Percentiles rank a stretch among this genome's conserved stretches.
Conservation (phyloP, 2,329 filamentous ascomycete species). For the Bretziella fagacearum region DNA sequence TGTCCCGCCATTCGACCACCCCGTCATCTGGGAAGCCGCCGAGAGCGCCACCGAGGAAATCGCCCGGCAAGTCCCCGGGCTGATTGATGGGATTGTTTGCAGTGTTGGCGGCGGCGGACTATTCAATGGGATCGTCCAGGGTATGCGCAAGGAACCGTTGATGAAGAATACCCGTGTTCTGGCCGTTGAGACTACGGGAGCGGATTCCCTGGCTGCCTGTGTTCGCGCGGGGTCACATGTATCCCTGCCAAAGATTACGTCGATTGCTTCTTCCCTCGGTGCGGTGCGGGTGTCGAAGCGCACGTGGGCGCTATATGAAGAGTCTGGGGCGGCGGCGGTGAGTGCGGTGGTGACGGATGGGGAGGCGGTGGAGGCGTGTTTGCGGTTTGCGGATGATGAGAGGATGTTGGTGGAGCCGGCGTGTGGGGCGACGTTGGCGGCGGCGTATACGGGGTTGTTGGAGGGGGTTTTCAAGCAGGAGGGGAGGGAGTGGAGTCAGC, state of each 20-base stretch:
- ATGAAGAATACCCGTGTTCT: slow-evolving; percentile 33
- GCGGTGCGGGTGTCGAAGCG: slow-evolving; percentile 51
- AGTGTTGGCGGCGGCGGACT: slow-evolving; percentile 68
- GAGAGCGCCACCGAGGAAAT: slow-evolving; percentile 39
- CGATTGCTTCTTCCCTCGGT: slow-evolving; percentile 57
- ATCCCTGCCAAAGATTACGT: slow-evolving; percentile 54
- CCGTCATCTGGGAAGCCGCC: slow-evolving; percentile 50
- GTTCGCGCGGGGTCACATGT: slow-evolving; percentile 39
- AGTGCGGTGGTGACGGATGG: slow-evolving; percentile 29
- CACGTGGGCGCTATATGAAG: slow-evolving; percentile 47
- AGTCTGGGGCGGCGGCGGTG: slow-evolving; percentile 20
- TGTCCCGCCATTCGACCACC: slow-evolving; percentile 53
- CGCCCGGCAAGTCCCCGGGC: slow-evolving; percentile 23
- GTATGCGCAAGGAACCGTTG: slow-evolving; percentile 21
- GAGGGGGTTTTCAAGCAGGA: slow-evolving; percentile 42
- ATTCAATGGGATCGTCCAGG: slow-evolving; percentile 54
- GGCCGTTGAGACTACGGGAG: slow-evolving; percentile 60
- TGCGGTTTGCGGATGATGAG: slow-evolving; percentile 66
- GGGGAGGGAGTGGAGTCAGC: slow-evolving; percentile 43
- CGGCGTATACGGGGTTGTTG: slow-evolving; percentile 37
- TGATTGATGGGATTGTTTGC: slow-evolving; percentile 55
- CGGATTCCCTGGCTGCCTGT: slow-evolving; percentile 50
- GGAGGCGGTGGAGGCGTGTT: slow-evolving; percentile 63
- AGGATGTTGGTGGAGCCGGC: slow-evolving; percentile 66
- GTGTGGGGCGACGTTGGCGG: slow-evolving; percentile 64